Evolutionary conservation across 352 stramenopile genomes (phyloP), one percentile per base, ranked within the genome.

Genomic region (Phytopythium vexans): DNA sequence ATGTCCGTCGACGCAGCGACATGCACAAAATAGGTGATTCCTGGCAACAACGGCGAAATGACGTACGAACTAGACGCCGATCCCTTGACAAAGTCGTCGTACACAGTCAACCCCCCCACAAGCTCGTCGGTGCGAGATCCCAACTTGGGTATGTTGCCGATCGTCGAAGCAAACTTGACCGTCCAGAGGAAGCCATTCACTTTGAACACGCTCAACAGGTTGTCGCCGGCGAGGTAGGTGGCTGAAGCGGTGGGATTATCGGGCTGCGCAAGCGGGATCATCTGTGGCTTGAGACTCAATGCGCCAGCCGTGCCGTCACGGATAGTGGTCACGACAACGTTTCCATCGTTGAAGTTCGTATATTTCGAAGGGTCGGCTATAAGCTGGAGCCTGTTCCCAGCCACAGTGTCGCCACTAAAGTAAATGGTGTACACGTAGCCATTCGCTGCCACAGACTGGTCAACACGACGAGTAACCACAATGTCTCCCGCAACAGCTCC

Each of bases 121-220:
- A 83, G 32, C 0, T 42, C 14, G 0, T 40, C 41, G 1, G 50
- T 72, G 27, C 80, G 58, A 5, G 56, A 60, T 1, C 62, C 66
- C 2, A 93, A 63, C 14, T 56, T 60, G 5, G 78, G 58, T 0
- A 90, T 60, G 44, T 93, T 82, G 5, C 83, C 83, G 31, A 93
- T 75, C 2, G 72, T 89, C 1, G 79, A 88, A 39, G 84, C 86
- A 38, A 93, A 93, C 47, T 86, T 88, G 49, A 93, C 74, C 0
- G 75, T 89, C 83, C 83, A 93, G 6, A 88, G 41, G 11, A 92
- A 88, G 0, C 83, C 83, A 32, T 92, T 92, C 3, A 82, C 81
- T 60, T 89, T 92, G 59, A 71, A 93, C 8, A 93, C 68, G 7
- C 63, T 69, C 1, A 89, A 47, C 8, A 62, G 44, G 7, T 67